Conservation (phyloP, 768 basidiomycete species). For the Collybia sp. region DNA sequence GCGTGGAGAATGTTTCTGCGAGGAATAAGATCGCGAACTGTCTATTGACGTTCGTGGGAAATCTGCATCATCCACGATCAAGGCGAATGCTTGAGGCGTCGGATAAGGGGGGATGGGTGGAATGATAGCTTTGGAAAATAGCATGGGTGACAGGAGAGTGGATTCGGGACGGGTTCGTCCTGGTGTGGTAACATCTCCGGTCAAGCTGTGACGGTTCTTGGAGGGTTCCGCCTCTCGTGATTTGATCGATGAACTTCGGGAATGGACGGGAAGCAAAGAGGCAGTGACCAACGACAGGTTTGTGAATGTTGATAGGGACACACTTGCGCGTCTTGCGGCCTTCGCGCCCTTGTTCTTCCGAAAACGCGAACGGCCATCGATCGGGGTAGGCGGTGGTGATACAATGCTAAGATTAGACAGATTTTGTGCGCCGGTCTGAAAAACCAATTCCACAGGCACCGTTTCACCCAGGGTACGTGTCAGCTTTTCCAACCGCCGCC, state of each 20-base stretch:
- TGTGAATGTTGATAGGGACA: slow-evolving; percentile 8
- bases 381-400: slow-evolving; percentile 6
- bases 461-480: slow-evolving; percentile 15
- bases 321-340: slow-evolving; percentile 5
- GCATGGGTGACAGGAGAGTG: not conserved
- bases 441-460: slow-evolving; percentile 14
- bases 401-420: slow-evolving; percentile 6
- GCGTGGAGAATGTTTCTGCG: no score
- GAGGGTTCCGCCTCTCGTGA: not conserved
- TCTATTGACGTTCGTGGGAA: no score
- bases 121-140: not conserved
- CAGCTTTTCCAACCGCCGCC: slow-evolving; percentile 12
- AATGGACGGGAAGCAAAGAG: slow-evolving; percentile 2
- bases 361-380: not conserved
- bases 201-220: not conserved
- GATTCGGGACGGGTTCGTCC: not conserved
- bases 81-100: no score
- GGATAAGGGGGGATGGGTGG: not conserved
- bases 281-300: slow-evolving; percentile 6
- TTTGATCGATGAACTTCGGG: slow-evolving; percentile 8
- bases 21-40: no score
- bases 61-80: no score
- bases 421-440: slow-evolving; percentile 4
- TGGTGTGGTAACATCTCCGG: not conserved
- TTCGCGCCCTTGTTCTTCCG: not conserved